Evolutionary conservation across 495 filamentous ascomycete species (phyloP), one percentile per base, ranked within the genome.

Genomic region (Letharia columbiana): DNA sequence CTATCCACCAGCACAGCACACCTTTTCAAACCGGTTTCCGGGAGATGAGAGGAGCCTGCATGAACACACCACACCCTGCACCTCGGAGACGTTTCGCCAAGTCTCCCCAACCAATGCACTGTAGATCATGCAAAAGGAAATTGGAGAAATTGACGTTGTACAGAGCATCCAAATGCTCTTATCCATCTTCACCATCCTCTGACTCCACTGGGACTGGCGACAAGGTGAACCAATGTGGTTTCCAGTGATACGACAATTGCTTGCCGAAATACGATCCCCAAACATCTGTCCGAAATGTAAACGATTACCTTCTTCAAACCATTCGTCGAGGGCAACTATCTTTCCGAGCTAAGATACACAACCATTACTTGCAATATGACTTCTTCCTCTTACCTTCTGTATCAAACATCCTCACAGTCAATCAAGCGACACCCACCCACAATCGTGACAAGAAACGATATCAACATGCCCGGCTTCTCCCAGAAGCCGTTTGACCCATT

Each of bases 401-500:
- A 45, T 28, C 41, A 37, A n/a, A 18, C 52, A 59, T 39, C 42
- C 41, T 60, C 63, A 47, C 56, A 17, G 3, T 10, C 17, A n/a
- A 20, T 37, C 42, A 49, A 65, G 41, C 42, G 20, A 37, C 15
- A 64, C 5, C 50, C 52, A 59, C 54, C 57, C 42, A 44, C 3
- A 15, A 31, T 20, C 41, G 33, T 56, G 62, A 62, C 45, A 18
- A 33, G 42, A 15, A 45, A 42, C n/a, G 60, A 60, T 18, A 49
- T 35, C 42, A 50, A 60, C 42, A 65, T 65, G 63, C 41, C 63
- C 3, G 40, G 42, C 31, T 65, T 65, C 54, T 65, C 63, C 13
- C 63, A 65, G 56, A 56, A 58, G 10, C 56, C 63, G 12, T 65
- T 23, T 45, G 56, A 65, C 41, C 31, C 42, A 18, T 42, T 58